Percentiles rank a stretch among this genome's conserved stretches.
Conservation (phyloP, 1,139 yeast genomes). For the Fermentozyma sake region DNA sequence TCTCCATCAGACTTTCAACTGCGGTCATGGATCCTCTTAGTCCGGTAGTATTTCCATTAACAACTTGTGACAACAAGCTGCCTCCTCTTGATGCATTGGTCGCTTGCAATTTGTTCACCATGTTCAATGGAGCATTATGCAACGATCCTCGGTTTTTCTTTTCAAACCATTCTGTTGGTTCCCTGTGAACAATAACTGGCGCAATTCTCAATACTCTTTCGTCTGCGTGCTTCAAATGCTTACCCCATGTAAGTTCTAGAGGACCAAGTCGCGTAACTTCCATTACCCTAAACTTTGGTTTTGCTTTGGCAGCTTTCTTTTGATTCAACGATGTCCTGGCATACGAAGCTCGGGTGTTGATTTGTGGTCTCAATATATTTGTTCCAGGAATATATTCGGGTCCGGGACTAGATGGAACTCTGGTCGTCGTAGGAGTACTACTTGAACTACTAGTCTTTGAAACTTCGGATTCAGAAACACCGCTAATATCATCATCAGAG, state of each 20-base stretch:
- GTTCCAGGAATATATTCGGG: constrained; percentile 54
- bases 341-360: constrained; percentile 36
- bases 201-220: constrained; percentile 75
- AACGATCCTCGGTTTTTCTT: constrained; percentile 52
- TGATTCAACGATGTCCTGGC: constrained; percentile 18
- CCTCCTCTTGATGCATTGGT: constrained; percentile 8
- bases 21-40: constrained; percentile 19
- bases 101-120: constrained; percentile 20
- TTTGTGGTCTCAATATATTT: constrained; percentile 50
- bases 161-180: constrained; percentile 48
- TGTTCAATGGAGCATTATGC: constrained; percentile 58
- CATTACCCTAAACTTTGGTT: constrained; percentile 24
- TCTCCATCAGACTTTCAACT: constrained; percentile 11
- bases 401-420: constrained; percentile 5
- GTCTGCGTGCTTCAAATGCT: constrained; percentile 52
- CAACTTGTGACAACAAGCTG: constrained; percentile 50
- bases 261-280: constrained; percentile 55
- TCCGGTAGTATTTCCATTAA: constrained; percentile 41
- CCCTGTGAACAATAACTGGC: constrained; percentile 33
- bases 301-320: constrained; percentile 11
- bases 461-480: neutral
- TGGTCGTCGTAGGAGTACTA: constrained; percentile 4
- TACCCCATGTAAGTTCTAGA: constrained; percentile 67
- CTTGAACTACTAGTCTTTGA: constrained; percentile 1
- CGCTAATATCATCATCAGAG: constrained; percentile 1